Evolutionary conservation across 2,329 filamentous ascomycete genomes (phyloP), one percentile per base, ranked within the genome.

Genomic region (Claviceps arundinis): DNA sequence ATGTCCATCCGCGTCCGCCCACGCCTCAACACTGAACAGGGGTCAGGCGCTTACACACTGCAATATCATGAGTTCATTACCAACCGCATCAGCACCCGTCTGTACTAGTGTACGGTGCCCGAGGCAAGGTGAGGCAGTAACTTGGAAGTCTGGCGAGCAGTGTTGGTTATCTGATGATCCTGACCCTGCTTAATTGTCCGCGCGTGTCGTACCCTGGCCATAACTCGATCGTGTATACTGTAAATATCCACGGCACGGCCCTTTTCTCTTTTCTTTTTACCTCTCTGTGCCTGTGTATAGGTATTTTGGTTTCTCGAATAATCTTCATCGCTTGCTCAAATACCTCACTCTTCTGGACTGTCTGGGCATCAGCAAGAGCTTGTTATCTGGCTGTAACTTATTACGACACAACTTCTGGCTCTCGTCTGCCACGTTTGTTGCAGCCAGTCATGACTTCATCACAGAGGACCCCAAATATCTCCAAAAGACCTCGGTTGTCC

Each of bases 401-500:
- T 22, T 24, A 13, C 17, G 46, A 34, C 46, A 38, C 46, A 14
- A 16, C 30, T n/a, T 38, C 3, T 37, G 14, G 16, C 42, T 47
- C 46, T n/a, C 26, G 17, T 24, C 19, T 26, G 8, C 34, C 42
- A 24, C 14, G 3, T 24, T 24, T n/a, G 19, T 45, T 13, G 17
- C 13, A n/a, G 13, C n/a, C 38, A 41, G 52, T 17, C 48, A 58
- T 58, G 56, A 47, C 40, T 65, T 62, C 52, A 64, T 66, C 5
- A 47, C 55, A 52, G 5, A 30, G 53, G 6, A 37, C n/a, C 2
- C 37, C 52, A 1, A 52, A 50, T 24, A 50, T 24, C 24, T 45
- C 70, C 50, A 77, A 72, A 68, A 73, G 73, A 61, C 80, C 80
- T 2, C 72, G 77, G 60, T 66, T 83, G 56, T 77, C 76, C 51